Evolutionary conservation across 768 basidiomycete species (phyloP).

Genomic region (Boletus subparvulus): DNA sequence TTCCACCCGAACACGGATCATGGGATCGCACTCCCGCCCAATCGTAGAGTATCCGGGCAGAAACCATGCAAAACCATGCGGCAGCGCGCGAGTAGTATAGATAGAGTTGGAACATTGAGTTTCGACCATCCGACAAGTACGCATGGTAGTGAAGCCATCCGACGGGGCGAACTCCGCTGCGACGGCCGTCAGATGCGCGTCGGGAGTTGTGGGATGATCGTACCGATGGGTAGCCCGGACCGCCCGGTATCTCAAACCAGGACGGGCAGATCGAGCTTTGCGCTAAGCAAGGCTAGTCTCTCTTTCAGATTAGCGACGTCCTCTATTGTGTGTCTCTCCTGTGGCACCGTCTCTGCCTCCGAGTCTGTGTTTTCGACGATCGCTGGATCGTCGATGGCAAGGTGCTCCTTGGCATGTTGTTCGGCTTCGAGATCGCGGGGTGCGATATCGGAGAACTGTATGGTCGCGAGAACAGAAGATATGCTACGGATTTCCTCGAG

Average conservation of each 20-base stretch:
- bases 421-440: constrained; percentile 79
- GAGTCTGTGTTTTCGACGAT: constrained; percentile 42
- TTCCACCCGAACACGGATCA: not conserved
- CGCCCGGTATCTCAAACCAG: not conserved
- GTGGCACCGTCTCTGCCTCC: constrained; percentile 5
- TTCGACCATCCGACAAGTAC: not conserved
- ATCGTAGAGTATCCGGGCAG: not conserved
- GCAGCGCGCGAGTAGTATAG: not conserved
- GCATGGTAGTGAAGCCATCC: too few species aligned
- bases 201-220: not conserved
- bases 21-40: too few species aligned
- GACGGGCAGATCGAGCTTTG: constrained; percentile 33
- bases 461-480: constrained; percentile 49
- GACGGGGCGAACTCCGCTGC: not conserved
- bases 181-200: not conserved
- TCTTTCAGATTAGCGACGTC: constrained; percentile 42
- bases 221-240: not conserved
- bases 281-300: constrained; percentile 34
- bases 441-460: constrained; percentile 71
- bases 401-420: constrained; percentile 68
- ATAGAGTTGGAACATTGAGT: not conserved
- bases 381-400: constrained; percentile 15
- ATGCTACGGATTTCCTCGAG: constrained; percentile 54
- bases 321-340: constrained; percentile 36
- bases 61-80: constrained; percentile 1